Conservation (phyloP, 257 asterid species). For the Solanum sejunctum region DNA sequence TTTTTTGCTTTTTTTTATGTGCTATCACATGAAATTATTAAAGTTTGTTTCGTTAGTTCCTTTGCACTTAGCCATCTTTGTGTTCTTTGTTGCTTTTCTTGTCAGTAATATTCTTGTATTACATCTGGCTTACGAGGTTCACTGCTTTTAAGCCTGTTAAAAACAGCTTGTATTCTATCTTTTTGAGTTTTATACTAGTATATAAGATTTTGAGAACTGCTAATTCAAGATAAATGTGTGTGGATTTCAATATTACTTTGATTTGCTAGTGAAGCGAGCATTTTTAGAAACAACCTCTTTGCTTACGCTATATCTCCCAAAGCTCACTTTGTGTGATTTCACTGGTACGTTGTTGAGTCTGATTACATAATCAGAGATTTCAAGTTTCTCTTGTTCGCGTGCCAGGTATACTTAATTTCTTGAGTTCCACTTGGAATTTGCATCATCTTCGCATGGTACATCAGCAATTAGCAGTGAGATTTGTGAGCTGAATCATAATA, state of each 20-base stretch:
- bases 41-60: background rate
- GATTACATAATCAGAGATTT: background rate
- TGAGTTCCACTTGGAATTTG: conserved; percentile 1
- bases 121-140: background rate
- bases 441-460: background rate
- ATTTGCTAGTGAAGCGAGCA: background rate
- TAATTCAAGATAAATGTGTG: background rate
- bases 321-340: background rate
- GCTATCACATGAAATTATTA: background rate
- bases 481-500: conserved; percentile 10
- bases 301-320: background rate
- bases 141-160: background rate
- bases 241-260: background rate
- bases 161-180: background rate
- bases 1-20: background rate
- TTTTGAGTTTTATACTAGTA: background rate
- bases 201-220: background rate
- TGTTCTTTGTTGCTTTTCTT: background rate
- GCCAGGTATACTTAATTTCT: background rate
- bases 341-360: background rate
- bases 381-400: background rate
- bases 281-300: background rate
- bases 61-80: background rate
- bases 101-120: background rate
- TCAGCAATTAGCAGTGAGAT: background rate